Conservation (phyloP, 2,329 filamentous ascomycete species). For the Phaeosphaeriaceae sp. region DNA sequence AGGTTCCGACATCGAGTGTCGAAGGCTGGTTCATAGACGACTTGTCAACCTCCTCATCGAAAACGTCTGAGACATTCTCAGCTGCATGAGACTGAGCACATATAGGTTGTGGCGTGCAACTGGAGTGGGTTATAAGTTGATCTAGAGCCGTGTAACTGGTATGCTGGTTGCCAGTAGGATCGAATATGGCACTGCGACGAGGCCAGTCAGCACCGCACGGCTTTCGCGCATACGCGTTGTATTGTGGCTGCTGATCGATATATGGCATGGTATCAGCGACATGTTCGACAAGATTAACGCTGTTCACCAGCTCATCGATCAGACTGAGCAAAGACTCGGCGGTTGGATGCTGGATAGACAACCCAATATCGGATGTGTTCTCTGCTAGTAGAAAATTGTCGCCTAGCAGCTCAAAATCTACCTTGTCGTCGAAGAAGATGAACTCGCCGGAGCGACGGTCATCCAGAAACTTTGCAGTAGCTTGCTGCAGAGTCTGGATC, state of each 20-base stretch:
- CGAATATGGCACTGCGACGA: background rate
- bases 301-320: background rate
- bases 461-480: slow-evolving; percentile 10
- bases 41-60: background rate
- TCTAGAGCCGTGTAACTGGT: background rate
- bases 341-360: background rate
- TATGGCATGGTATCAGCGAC: background rate
- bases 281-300: background rate
- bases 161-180: background rate
- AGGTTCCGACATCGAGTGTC: background rate
- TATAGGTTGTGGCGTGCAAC: background rate
- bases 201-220: background rate
- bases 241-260: background rate
- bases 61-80: slow-evolving; percentile 5
- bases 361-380: background rate
- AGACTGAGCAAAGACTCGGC: background rate
- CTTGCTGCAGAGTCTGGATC: slow-evolving; percentile 6
- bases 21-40: background rate
- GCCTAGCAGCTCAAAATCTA: slow-evolving; percentile 6
- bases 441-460: slow-evolving; percentile 10
- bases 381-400: slow-evolving; percentile 3
- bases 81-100: background rate
- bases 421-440: background rate
- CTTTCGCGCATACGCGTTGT: background rate
- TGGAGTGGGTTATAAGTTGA: background rate